Conservation (phyloP, 169 alveolate genomes). For the Eimeria necatrix region DNA sequence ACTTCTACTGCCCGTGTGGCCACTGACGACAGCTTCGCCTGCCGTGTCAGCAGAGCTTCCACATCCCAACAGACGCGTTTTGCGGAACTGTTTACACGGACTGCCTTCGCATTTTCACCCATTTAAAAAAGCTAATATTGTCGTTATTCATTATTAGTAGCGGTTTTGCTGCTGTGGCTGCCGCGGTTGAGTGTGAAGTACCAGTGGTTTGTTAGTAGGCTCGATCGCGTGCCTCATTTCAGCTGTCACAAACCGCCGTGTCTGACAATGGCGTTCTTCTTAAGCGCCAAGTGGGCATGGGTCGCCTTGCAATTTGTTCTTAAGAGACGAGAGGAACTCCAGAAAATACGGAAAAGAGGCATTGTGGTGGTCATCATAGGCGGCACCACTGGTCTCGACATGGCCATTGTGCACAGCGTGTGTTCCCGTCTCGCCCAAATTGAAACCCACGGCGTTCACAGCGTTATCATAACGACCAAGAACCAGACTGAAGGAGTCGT, state of each 20-base stretch:
- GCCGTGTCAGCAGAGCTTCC: not conserved
- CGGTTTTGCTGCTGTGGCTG: no score
- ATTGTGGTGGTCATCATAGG: not conserved
- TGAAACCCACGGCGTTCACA: not conserved
- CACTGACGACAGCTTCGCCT: not conserved
- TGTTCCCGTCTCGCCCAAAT: constrained; percentile 21
- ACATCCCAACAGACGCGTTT: no score
- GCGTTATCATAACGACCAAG: not conserved
- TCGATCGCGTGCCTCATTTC: no score
- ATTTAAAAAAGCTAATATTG: no score
- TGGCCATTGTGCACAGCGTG: constrained; percentile 4
- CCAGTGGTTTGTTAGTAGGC: no score
- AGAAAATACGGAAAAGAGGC: constrained; percentile 8
- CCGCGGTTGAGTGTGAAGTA: no score
- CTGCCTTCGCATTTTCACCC: no score
- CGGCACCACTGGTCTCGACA: constrained; percentile 56
- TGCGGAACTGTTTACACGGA: no score
- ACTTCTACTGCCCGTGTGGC: not conserved
- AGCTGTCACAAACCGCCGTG: not conserved
- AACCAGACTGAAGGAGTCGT: not conserved
- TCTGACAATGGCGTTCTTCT: not conserved
- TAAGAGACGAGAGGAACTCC: not conserved
- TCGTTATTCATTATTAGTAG: no score
- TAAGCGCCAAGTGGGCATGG: constrained; percentile 56
- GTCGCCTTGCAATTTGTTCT: not conserved